Conservation (phyloP, 2,329 filamentous ascomycete genomes). For the Talaromyces sp. region DNA sequence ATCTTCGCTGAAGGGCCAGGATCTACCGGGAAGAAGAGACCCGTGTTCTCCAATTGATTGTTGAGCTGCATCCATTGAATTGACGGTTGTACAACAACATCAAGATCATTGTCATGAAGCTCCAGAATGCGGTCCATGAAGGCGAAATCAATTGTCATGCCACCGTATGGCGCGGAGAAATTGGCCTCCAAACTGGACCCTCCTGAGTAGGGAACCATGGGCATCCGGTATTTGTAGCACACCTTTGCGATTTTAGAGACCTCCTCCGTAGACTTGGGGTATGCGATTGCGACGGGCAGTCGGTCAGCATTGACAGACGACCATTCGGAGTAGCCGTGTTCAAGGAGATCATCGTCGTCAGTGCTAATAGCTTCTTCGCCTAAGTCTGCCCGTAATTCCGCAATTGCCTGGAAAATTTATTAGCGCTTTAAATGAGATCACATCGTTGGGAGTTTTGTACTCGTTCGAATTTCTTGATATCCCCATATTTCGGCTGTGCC, state of each 20-base stretch:
- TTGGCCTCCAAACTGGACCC: slow-evolving; percentile 85
- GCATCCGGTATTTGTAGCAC: slow-evolving; percentile 72
- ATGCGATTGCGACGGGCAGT: slow-evolving; percentile 59
- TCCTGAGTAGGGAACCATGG: slow-evolving; percentile 81
- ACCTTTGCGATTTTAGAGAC: slow-evolving; percentile 61
- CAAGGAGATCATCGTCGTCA: slow-evolving; percentile 57
- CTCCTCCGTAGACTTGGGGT: slow-evolving; percentile 58
- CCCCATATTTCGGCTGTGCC: slow-evolving; percentile 29
- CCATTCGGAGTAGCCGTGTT: slow-evolving; percentile 66
- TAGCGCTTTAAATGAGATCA: not conserved
- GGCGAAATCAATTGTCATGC: slow-evolving; percentile 82
- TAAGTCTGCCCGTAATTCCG: slow-evolving; percentile 47
- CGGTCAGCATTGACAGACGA: slow-evolving; percentile 60
- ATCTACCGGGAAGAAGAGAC: slow-evolving; percentile 87
- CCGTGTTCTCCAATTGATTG: slow-evolving; percentile 62
- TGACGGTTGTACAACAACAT: slow-evolving; percentile 84
- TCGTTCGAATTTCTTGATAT: slow-evolving; percentile 33
- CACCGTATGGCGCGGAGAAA: slow-evolving; percentile 79
- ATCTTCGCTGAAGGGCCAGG: slow-evolving; percentile 62
- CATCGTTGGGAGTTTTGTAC: slow-evolving; percentile 15
- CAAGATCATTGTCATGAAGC: slow-evolving; percentile 82
- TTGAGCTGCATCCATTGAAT: slow-evolving; percentile 92
- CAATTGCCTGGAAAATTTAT: slow-evolving; percentile 44
- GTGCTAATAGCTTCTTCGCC: slow-evolving; percentile 57
- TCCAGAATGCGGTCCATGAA: slow-evolving; percentile 78